These are phyloP conservation scores for Cruciata laevipes DNA, from an alignment of 257 asterid species.

Conservation along the genomic window DNA sequence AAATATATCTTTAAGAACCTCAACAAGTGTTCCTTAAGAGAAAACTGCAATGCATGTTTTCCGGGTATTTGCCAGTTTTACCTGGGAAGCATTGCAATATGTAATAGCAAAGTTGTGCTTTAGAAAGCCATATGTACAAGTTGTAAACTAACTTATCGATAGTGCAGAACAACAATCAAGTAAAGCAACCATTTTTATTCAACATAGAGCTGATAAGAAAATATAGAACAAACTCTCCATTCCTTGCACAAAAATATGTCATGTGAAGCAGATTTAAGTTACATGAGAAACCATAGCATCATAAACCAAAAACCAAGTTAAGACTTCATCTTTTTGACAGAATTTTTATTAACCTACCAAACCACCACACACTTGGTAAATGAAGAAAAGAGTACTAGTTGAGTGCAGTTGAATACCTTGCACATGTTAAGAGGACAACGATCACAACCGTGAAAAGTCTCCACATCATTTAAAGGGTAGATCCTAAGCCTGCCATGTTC, in stretches of 20 bases:
- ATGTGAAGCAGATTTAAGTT: neutral
- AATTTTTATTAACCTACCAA: neutral
- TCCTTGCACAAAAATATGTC: neutral
- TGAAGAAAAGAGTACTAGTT: neutral
- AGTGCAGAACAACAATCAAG: neutral
- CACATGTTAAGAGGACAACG: conserved; percentile 81
- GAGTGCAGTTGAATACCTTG: conserved; percentile 44
- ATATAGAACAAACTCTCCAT: neutral
- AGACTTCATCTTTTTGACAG: neutral
- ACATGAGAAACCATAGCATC: neutral
- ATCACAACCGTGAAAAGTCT: conserved; percentile 43
- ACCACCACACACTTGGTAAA: neutral
- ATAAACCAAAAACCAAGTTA: neutral
- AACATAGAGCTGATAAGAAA: neutral
- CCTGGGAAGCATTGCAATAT: neutral
- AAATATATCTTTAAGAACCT: neutral
- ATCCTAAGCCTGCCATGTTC: conserved; percentile 55
- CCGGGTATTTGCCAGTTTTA: neutral
- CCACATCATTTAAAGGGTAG: conserved; percentile 45
- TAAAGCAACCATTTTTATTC: neutral
- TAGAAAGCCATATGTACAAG: neutral
- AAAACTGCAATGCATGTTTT: neutral
- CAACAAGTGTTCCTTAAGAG: neutral
- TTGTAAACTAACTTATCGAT: too few species aligned
- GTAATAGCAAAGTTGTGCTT: neutral